Evolutionary conservation across 805 yeast genomes (phyloP).

Genomic region (Kluyveromyces siamensis): DNA sequence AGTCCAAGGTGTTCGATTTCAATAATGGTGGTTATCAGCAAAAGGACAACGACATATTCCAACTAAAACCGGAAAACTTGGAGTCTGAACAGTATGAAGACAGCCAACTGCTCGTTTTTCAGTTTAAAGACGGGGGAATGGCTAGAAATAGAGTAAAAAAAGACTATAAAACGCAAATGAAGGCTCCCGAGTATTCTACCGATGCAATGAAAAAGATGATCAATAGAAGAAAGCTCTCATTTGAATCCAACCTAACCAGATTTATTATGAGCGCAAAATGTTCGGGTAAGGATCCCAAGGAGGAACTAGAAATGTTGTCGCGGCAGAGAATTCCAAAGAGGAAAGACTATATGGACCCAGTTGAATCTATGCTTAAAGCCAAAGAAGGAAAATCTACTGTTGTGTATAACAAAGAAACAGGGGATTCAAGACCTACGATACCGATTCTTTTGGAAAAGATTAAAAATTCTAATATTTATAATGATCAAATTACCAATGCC

Average conservation of each 20-base stretch:
- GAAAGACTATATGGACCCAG: conserved; percentile 49
- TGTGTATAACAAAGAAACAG: conserved; percentile 19
- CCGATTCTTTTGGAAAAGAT: conserved; percentile 42
- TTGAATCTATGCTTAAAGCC: conserved; percentile 42
- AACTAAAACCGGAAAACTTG: conserved; percentile 33
- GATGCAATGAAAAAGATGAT: conserved; percentile 56
- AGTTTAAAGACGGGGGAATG: conserved; percentile 61
- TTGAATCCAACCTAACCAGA: conserved; percentile 31
- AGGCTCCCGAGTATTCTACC: conserved; percentile 41
- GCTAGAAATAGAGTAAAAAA: conserved; percentile 40
- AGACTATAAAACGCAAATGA: conserved; percentile 36
- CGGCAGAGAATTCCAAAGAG: conserved; percentile 37
- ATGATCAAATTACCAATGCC: conserved; percentile 51
- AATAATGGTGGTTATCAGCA: conserved; percentile 44
- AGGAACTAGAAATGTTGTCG: conserved; percentile 31
- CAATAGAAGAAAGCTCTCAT: conserved; percentile 44
- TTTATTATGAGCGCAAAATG: conserved; percentile 29
- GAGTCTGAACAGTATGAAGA: conserved; percentile 24
- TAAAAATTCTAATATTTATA: conserved; percentile 41
- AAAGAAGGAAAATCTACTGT: conserved; percentile 12
- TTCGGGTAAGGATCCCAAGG: conserved; percentile 33
- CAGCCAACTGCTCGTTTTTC: conserved; percentile 59
- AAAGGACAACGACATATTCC: conserved; percentile 44
- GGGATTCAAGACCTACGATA: conserved; percentile 33
- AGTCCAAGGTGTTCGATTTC: conserved; percentile 30